Conservation (phyloP, 2,329 filamentous ascomycete genomes). For the Stagonosporopsis cucurbitacearum region DNA sequence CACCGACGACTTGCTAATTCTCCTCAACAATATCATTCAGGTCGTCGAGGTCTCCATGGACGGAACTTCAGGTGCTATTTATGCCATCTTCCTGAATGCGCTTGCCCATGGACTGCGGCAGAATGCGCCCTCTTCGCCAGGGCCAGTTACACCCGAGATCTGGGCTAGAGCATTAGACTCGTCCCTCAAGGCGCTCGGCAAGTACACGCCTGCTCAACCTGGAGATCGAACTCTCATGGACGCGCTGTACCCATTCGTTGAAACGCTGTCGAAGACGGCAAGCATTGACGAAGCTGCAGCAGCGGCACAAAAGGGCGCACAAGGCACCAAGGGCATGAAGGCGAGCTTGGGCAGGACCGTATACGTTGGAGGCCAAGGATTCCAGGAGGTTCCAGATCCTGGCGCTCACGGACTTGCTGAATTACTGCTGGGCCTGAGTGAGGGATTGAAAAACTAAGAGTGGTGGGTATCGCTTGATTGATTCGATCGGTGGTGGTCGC, state of each 20-base stretch:
- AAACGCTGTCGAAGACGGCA: slow-evolving; percentile 68
- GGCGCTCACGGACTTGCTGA: slow-evolving; percentile 80
- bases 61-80: slow-evolving; percentile 76
- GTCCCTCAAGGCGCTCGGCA: slow-evolving; percentile 68
- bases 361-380: slow-evolving; percentile 77
- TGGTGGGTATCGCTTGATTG: slow-evolving; percentile 40
- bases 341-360: slow-evolving; percentile 84
- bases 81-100: slow-evolving; percentile 89
- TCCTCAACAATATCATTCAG: slow-evolving; percentile 66
- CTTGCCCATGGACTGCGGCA: slow-evolving; percentile 71
- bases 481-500: slow-evolving; percentile 33
- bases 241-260: slow-evolving; percentile 85
- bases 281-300: slow-evolving; percentile 75
- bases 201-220: slow-evolving; percentile 86
- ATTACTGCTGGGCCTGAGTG: slow-evolving; percentile 81
- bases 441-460: slow-evolving; percentile 52
- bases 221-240: slow-evolving; percentile 93
- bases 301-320: slow-evolving; percentile 76
- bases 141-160: slow-evolving; percentile 55
- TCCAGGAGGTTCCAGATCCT: slow-evolving; percentile 75
- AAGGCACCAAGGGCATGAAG: slow-evolving; percentile 89
- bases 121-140: slow-evolving; percentile 57
- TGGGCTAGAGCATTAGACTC: slow-evolving; percentile 74
- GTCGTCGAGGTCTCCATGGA: slow-evolving; percentile 75
- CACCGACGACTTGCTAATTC: slow-evolving; percentile 64